These are phyloP conservation scores for Cryptosporidium muris DNA, from an alignment of 169 alveolate genomes.

Conservation along the genomic window DNA sequence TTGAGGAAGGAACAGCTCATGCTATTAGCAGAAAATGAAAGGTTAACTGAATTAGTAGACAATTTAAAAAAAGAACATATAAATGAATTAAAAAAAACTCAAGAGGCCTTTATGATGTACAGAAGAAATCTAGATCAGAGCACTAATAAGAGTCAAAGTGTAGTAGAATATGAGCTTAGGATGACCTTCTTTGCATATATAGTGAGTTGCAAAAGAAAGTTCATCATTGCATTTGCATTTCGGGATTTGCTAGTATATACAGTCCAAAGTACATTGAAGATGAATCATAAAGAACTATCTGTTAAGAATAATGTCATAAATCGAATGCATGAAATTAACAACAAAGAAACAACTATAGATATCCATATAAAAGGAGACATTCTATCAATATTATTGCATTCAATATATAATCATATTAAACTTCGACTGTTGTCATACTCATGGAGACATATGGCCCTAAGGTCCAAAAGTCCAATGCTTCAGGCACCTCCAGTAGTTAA, in stretches of 20 bases:
- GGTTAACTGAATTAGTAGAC: conserved; percentile 34
- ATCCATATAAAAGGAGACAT: too few species aligned
- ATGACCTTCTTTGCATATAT: conserved; percentile 38
- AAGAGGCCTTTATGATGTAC: conserved; percentile 65
- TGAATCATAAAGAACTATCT: conserved; percentile 4
- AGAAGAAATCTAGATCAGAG: conserved; percentile 30
- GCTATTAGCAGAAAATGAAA: conserved; percentile 64
- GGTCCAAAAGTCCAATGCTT: conserved; percentile 18
- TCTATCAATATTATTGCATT: background rate
- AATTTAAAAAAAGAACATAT: conserved; percentile 45
- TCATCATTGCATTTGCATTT: conserved; percentile 48
- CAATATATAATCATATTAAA: conserved; percentile 8
- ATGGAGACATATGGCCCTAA: conserved; percentile 52
- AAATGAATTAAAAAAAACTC: conserved; percentile 56
- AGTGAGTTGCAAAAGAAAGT: conserved; percentile 20
- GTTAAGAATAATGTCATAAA: conserved; percentile 5
- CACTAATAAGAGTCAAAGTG: conserved; percentile 15
- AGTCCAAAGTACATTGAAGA: background rate
- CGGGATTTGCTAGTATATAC: conserved; percentile 1
- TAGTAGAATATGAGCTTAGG: conserved; percentile 38
- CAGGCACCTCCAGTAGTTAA: conserved; percentile 28
- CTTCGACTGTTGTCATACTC: conserved; percentile 18
- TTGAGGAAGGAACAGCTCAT: conserved; percentile 61
- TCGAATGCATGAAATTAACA: too few species aligned
- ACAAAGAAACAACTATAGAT: too few species aligned